Conservation (phyloP, 2,329 filamentous ascomycete species). For the Paecilomyces fulvus region DNA sequence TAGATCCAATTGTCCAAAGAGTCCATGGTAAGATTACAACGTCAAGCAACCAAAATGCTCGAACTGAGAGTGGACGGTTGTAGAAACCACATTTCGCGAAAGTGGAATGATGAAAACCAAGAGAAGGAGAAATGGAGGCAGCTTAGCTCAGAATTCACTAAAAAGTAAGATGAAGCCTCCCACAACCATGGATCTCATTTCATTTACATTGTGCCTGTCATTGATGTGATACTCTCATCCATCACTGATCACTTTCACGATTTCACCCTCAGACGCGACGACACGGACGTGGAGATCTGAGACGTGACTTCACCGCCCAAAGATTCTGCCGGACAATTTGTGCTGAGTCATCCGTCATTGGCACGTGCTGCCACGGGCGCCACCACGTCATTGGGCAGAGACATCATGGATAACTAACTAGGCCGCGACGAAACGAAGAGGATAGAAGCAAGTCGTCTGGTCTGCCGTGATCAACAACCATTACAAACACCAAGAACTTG, state of each 20-base stretch:
- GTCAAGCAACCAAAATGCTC: neutral
- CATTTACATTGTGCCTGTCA: neutral
- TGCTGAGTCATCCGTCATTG: neutral
- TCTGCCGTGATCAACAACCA: neutral
- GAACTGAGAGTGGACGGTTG: neutral
- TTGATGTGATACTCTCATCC: neutral
- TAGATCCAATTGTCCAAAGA: neutral
- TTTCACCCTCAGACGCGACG: neutral
- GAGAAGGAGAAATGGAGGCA: neutral
- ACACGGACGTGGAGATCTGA: neutral
- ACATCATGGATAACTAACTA: conserved; percentile 5
- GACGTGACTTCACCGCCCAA: neutral
- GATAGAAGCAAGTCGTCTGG: neutral
- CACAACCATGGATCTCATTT: neutral
- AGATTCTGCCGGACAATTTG: neutral
- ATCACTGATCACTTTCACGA: neutral
- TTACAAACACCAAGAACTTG: neutral
- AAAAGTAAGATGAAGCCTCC: neutral
- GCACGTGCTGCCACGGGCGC: conserved; percentile 8
- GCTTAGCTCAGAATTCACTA: neutral
- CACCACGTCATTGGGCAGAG: conserved; percentile 25
- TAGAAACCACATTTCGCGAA: neutral
- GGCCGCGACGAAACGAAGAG: conserved; percentile 4
- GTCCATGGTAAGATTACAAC: neutral
- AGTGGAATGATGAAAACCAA: neutral